Evolutionary conservation across 208 protist genomes (phyloP).

Genomic region (Strigomonas culicis): DNA sequence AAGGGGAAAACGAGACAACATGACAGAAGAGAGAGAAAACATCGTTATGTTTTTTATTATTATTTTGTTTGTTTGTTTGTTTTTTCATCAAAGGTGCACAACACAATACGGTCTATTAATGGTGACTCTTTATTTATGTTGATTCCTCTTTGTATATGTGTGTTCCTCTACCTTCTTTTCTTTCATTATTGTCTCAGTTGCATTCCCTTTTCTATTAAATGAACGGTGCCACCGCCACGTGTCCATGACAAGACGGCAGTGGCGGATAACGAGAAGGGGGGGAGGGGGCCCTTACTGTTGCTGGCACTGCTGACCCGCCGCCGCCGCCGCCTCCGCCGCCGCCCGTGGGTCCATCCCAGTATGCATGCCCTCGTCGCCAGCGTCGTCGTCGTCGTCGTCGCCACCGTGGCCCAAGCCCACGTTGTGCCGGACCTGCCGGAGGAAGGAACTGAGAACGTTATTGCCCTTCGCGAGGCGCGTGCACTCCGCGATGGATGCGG

Average conservation of each 20-base stretch:
- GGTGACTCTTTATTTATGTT: no score
- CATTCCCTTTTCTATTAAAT: no score
- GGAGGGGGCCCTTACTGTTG: not conserved
- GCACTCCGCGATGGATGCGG: constrained; percentile 14
- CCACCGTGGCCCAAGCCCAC: no score
- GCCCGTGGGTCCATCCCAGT: no score
- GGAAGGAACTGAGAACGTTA: constrained; percentile 1
- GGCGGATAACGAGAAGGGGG: not conserved
- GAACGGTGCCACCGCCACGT: no score
- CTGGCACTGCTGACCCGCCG: not conserved
- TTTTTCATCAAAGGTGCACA: not conserved
- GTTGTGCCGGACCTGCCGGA: constrained; percentile 7
- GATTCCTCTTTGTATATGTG: no score
- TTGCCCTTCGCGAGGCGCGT: constrained; percentile 1
- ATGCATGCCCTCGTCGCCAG: no score
- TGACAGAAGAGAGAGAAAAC: constrained; percentile 4
- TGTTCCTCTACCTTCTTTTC: no score
- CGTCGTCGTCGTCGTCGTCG: no score
- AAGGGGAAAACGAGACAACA: constrained; percentile 18
- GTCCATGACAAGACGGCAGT: no score
- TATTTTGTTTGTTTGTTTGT: not conserved
- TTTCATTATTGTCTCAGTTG: no score
- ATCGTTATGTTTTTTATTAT: not conserved
- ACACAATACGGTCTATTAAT: not conserved
- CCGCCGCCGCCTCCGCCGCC: no score